These are phyloP conservation scores for Solanum chaucha DNA, from an alignment of 257 asterid species.

Conservation along the genomic window DNA sequence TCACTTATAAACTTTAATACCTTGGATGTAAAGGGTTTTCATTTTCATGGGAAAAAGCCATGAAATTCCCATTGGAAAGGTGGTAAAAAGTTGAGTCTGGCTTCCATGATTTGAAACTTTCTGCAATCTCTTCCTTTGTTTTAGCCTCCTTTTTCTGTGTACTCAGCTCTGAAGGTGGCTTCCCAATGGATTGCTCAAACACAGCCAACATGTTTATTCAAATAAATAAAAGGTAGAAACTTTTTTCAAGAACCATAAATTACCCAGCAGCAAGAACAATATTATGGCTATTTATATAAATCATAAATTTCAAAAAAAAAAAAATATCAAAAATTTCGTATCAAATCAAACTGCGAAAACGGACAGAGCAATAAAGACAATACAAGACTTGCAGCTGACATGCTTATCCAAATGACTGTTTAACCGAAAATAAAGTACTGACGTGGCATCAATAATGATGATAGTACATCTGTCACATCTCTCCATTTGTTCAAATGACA, in stretches of 20 bases:
- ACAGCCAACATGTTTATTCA: conserved; percentile 39
- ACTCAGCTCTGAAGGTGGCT: conserved; percentile 38
- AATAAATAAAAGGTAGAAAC: not conserved
- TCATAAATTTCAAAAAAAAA: too few species aligned
- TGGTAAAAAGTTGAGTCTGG: conserved; percentile 43
- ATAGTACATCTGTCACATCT: conserved; percentile 13
- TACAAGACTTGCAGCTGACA: not conserved
- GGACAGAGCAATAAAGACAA: too few species aligned
- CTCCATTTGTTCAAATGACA: not conserved
- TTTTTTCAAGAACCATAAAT: not conserved
- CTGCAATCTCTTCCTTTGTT: conserved; percentile 34
- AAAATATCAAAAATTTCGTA: rapidly evolving
- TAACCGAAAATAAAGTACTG: conserved; percentile 3
- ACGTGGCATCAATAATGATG: not conserved
- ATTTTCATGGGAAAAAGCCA: conserved; percentile 47
- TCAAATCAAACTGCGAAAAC: not conserved
- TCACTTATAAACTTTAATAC: conserved; percentile 2
- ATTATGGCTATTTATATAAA: not conserved
- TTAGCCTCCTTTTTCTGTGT: conserved; percentile 13
- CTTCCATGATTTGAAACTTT: conserved; percentile 33
- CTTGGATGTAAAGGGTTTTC: conserved; percentile 45
- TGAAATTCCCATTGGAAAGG: conserved; percentile 40
- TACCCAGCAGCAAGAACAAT: not conserved
- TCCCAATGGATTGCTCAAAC: conserved; percentile 30
- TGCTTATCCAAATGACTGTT: conserved; percentile 6